Percentiles rank a stretch among this genome's conserved stretches.
phyloP scores from a whole-genome alignment of 108 stramenopile species.

The Discostella pseudostelligera region DNA sequence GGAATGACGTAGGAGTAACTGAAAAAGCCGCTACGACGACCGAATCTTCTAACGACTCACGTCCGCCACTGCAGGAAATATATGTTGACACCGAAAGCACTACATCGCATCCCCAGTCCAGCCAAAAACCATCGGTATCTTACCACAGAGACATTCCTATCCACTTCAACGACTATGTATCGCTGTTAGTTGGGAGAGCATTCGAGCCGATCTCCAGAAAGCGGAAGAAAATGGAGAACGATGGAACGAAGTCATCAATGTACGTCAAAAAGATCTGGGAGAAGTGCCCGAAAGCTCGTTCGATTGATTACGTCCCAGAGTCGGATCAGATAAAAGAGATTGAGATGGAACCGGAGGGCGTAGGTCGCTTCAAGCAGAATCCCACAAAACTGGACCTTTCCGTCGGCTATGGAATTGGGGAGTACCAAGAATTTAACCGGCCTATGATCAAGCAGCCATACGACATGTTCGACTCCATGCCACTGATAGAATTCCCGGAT shows the following conservation, averaged over 20 bases:
- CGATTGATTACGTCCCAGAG: not conserved
- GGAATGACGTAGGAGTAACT: not conserved
- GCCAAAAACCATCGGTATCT: slow-evolving; percentile 5
- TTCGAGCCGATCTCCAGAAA: slow-evolving; percentile 46
- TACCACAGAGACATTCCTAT: slow-evolving; percentile 46
- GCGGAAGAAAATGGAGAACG: slow-evolving; percentile 22
- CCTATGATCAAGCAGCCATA: no score
- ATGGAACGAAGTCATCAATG: slow-evolving; percentile 37
- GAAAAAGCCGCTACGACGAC: not conserved
- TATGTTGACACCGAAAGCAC: slow-evolving; percentile 5
- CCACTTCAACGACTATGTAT: slow-evolving; percentile 46
- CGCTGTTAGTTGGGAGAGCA: slow-evolving; percentile 36
- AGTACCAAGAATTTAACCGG: no score
- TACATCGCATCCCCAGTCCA: slow-evolving; percentile 5
- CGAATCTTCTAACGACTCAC: slow-evolving; percentile 1
- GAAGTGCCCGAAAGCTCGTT: slow-evolving; percentile 17
- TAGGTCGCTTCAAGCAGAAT: slow-evolving; percentile 18
- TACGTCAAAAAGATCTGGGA: slow-evolving; percentile 41
- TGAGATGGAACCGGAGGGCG: slow-evolving; percentile 5
- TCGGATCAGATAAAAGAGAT: not conserved
- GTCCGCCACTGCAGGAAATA: slow-evolving; percentile 42
- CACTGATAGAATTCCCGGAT: not conserved
- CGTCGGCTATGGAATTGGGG: not conserved
- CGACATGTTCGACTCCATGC: no score
- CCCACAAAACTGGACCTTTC: not conserved